phyloP scores from a whole-genome alignment of 805 yeast genomes.

The Yarrowia sp. region DNA sequence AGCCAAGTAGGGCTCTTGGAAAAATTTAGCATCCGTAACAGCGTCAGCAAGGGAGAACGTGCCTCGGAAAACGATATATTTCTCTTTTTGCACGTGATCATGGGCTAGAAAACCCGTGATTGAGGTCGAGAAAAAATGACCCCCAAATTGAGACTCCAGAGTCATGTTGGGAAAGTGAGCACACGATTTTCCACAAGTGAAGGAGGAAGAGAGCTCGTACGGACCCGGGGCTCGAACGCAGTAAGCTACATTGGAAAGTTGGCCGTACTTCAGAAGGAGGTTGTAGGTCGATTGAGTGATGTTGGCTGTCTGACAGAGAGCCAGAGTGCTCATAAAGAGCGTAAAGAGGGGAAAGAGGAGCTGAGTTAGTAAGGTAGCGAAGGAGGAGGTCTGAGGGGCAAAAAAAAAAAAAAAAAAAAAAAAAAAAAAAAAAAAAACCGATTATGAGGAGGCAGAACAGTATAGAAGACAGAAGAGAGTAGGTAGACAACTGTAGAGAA shows the following conservation, averaged over 20 bases:
- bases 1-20: neutral
- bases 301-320: neutral
- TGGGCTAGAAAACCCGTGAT: conserved; percentile 4
- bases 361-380: too few relatives aligned
- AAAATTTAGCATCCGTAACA: neutral
- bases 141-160: conserved; percentile 1
- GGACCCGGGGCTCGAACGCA: neutral
- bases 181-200: neutral
- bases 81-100: neutral
- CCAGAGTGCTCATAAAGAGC: too few relatives aligned
- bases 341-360: too few relatives aligned
- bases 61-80: conserved; percentile 7
- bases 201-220: neutral
- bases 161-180: neutral
- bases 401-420: too few relatives aligned
- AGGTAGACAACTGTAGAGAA: too few relatives aligned
- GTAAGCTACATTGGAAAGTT: conserved; percentile 2
- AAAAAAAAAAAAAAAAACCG: too few relatives aligned
- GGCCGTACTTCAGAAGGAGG: conserved; percentile 5
- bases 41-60: conserved; percentile 1
- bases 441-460: too few relatives aligned
- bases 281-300: conserved; percentile 1
- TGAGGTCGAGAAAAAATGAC: neutral
- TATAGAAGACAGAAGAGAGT: too few relatives aligned
- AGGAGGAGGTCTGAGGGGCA: too few relatives aligned